Evolutionary conservation across 2,329 filamentous ascomycete genomes (phyloP).

Genomic region (Metarhizium sp.): DNA sequence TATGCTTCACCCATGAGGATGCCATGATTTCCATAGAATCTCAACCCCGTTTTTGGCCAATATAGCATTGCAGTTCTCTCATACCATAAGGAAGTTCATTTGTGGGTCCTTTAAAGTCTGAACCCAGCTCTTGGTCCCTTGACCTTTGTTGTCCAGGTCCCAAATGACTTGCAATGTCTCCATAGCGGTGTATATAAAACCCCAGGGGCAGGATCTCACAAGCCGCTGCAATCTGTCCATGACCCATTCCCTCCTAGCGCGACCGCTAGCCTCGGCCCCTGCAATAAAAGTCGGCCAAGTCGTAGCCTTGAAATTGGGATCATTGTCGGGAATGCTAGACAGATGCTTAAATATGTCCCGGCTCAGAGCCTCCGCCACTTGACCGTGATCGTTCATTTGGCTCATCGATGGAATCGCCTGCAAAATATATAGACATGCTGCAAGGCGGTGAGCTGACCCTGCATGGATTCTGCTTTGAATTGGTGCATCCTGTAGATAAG

Average conservation of each 20-base stretch:
- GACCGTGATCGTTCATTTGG: slow-evolving; percentile 15
- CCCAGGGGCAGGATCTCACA: slow-evolving; percentile 35
- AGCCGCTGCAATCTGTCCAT: slow-evolving; percentile 32
- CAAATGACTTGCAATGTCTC: slow-evolving; percentile 36
- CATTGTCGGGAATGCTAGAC: slow-evolving; percentile 35
- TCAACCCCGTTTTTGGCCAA: background rate
- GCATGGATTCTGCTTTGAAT: slow-evolving; percentile 28
- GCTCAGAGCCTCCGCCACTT: slow-evolving; percentile 26
- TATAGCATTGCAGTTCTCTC: slow-evolving; percentile 6
- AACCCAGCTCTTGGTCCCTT: slow-evolving; percentile 28
- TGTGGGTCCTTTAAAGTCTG: slow-evolving; percentile 31
- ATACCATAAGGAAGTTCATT: slow-evolving; percentile 35
- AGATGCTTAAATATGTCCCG: slow-evolving; percentile 37
- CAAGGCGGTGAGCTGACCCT: slow-evolving; percentile 33
- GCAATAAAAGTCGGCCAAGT: slow-evolving; percentile 49
- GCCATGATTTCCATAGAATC: background rate
- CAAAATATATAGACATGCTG: slow-evolving; percentile 36
- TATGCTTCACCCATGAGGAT: background rate
- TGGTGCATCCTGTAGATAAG: slow-evolving; percentile 22
- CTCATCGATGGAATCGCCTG: slow-evolving; percentile 25
- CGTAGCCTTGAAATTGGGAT: slow-evolving; percentile 46
- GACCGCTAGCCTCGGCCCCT: slow-evolving; percentile 39
- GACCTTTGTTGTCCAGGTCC: slow-evolving; percentile 24
- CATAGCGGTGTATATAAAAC: slow-evolving; percentile 37
- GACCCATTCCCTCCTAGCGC: slow-evolving; percentile 35